Base-by-base conservation (phyloP, 352 stramenopile genomes). In the Detonula confervacea region DNA sequence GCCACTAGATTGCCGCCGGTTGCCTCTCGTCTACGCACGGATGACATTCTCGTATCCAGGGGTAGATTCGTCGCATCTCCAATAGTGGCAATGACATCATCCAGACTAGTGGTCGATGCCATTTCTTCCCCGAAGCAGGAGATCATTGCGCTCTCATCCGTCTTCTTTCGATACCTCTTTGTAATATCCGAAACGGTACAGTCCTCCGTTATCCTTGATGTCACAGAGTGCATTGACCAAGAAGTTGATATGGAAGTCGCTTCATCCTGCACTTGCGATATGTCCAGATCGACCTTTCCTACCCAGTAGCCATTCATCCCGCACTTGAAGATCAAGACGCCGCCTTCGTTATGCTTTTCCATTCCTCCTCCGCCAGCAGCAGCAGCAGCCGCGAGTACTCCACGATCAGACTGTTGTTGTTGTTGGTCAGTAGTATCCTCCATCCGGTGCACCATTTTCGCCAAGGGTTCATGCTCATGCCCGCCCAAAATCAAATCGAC, bases 381-480 rank as follows among this genome's bases (percentile, higher is more conserved):
- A 37, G 8, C 30, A 37, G 3, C 30, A 37, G 30, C 30, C n/a
- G n/a, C n/a, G n/a, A n/a, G n/a, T n/a, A n/a, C n/a, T n/a, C n/a
- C n/a, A n/a, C n/a, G n/a, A n/a, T n/a, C n/a, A n/a, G n/a, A n/a
- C n/a, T n/a, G n/a, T n/a, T n/a, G n/a, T n/a, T n/a, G 8, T 37
- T 37, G 8, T 37, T 37, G 8, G 30, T 37, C 8, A 37, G 30
- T 37, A 37, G 30, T 9, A 8, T 95, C 84, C 22, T 78, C 35
- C 24, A 37, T 20, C 37, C 51, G 55, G 62, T 79, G 68, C 1
- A 91, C 78, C 52, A 95, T 94, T 55, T 95, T 64, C 46, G 95
- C 95, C 59, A 97, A 94, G 0, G 93, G 93, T 42, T 97, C 94
- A 73, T 98, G 95, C 73, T 98, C 95, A 75, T 98, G 95, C 9